Evolutionary conservation across 2,329 filamentous ascomycete genomes (phyloP), one percentile per base, ranked within the genome.

Genomic region (Volutella citrinella): DNA sequence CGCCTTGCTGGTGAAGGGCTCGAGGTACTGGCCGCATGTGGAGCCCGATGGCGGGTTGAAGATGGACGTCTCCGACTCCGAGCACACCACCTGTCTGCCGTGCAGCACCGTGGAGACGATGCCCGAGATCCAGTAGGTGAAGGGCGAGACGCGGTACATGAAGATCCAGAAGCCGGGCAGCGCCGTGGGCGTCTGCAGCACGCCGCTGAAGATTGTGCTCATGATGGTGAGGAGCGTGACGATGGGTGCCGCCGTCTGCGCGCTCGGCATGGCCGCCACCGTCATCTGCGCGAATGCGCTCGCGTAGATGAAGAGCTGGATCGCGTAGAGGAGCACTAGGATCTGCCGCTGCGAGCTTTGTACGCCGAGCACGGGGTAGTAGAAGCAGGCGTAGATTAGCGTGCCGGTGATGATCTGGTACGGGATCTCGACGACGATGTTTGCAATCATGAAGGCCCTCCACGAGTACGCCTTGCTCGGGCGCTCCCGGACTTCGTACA

Each of bases 401-500:
- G 86, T 60, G 10, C 73, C 80, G 3, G 78, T 75, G 9, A 87
- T 35, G 21, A 79, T 68, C 53, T 87, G 80, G 66, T 80, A 89
- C 0, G 83, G 83, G 2, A 87, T 68, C 55, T 90, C 85, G 30
- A 85, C 82, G 4, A 84, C 33, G 34, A 88, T 76, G 53, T 87
- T 86, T 52, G 81, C 76, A 4, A 83, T 62, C 56, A 89, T 73
- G 60, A 89, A 88, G 1, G 74, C 80, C 46, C 78, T 72, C 84
- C 84, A 89, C 1, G 80, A 85, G 63, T 89, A 90, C 0, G 80
- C 70, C 52, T 87, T 87, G 57, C 74, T 78, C 0, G 84, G 84
- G 1, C 84, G 75, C 59, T 90, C 86, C 29, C 84, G 81, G 5
- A 84, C 83, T 59, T 90, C 85, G 59, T 89, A 90, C 1, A 90